Evolutionary conservation across 352 stramenopile species (phyloP), one percentile per base, ranked within the genome.

Genomic region (Pythium periplocum): DNA sequence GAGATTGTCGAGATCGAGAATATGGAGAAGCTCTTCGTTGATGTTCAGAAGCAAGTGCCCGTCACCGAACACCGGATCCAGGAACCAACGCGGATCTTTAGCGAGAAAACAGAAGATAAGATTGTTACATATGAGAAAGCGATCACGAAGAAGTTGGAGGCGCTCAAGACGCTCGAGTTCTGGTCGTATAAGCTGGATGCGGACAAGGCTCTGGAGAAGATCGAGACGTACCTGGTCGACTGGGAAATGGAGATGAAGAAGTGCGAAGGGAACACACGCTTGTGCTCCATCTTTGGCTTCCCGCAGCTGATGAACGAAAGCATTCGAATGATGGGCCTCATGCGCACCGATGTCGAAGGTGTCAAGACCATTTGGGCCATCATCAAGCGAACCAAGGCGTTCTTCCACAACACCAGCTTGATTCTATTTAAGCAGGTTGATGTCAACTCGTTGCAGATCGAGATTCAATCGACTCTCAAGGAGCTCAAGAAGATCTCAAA

Each of bases 201-300:
- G 11, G 84, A 92, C 10, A 89, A 88, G 50, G 84, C 71, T 2
- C 53, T 91, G 2, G 82, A 95, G 54, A 90, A 91, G 56, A 92
- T 96, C 41, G 85, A 89, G 36, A 83, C 59, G 31, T 92, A 92
- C 41, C 61, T 92, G 4, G 66, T 86, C 1, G 79, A 90, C 45
- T 94, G 81, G 71, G 86, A 92, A 5, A 87, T 86, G 49, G 93
- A 98, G 59, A 91, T 87, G 73, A 87, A 90, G 45, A 87, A 88
- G 44, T 85, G 96, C 42, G 90, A 96, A 36, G 86, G 96, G 52
- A 98, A 97, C 59, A 84, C 76, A 4, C 80, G 96, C 46, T 50
- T 98, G 26, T 98, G 92, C 64, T 73, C 71, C 11, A 94, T 97
- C 35, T 98, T 98, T 66, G 93, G 96, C 2, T 97, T 98, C 54